Conservation (phyloP, 2,329 filamentous ascomycete species). For the Colletotrichum tamarilloi region DNA sequence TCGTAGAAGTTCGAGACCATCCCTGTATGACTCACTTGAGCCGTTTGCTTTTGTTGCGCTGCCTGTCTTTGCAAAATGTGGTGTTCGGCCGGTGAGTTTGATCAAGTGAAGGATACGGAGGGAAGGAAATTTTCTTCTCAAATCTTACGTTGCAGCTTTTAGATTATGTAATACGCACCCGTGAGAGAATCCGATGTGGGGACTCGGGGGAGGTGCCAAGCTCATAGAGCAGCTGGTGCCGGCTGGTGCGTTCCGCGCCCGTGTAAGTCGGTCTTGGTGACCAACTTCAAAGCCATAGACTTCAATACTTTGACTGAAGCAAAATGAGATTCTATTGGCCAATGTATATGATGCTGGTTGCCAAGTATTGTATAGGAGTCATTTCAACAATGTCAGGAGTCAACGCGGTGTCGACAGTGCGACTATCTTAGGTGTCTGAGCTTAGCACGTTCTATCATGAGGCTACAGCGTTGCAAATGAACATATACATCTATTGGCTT, state of each 20-base stretch:
- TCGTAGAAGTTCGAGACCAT: neutral
- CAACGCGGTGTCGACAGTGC: no score
- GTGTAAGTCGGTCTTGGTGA: neutral
- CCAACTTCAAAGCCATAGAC: neutral
- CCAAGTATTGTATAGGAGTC: no score
- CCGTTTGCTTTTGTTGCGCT: neutral
- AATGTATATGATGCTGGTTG: no score
- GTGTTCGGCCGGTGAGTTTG: neutral
- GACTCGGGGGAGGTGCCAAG: neutral
- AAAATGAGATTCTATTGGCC: no score
- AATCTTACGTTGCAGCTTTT: neutral
- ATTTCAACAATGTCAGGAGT: no score
- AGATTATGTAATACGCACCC: neutral
- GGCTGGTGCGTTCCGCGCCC: neutral
- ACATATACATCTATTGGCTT: no score
- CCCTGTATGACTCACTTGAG: constrained; percentile 2
- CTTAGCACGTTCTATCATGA: no score
- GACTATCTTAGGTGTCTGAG: no score
- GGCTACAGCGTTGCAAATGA: no score
- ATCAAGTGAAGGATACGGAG: neutral
- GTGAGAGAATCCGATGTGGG: neutral
- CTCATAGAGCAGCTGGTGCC: neutral
- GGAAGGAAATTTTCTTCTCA: constrained; percentile 3
- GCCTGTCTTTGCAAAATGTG: neutral
- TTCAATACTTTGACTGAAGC: no score